Percentiles rank a stretch among this genome's conserved stretches.
Conservation (phyloP, 1,284 basidiomycete species). For the Moniliophthora roreri region DNA sequence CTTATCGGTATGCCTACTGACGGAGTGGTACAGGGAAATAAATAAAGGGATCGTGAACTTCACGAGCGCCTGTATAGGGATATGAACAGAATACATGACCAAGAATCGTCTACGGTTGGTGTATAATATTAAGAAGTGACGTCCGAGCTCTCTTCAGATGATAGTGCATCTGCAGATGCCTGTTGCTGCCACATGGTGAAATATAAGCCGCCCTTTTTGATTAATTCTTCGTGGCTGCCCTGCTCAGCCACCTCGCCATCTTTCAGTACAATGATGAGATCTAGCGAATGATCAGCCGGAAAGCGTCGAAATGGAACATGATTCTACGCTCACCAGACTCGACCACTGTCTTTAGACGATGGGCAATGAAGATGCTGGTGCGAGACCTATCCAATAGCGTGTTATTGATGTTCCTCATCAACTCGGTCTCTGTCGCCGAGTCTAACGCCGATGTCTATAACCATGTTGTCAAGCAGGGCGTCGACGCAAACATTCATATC, state of each 20-base stretch:
- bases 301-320: slow-evolving; percentile 1
- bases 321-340: slow-evolving; percentile 66
- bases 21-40: no score
- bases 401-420: slow-evolving; percentile 93
- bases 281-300: slow-evolving; percentile 35
- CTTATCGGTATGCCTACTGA: no score
- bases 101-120: no score
- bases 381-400: slow-evolving; percentile 75
- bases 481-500: slow-evolving; percentile 3
- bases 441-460: slow-evolving; percentile 90
- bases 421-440: slow-evolving; percentile 89
- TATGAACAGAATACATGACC: no score
- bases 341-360: slow-evolving; percentile 87
- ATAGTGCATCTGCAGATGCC: slow-evolving; percentile 32
- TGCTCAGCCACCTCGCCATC: slow-evolving; percentile 87
- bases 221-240: slow-evolving; percentile 87
- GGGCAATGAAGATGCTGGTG: slow-evolving; percentile 96
- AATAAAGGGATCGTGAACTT: no score
- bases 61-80: no score
- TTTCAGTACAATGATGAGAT: slow-evolving; percentile 87
- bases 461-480: slow-evolving; percentile 1
- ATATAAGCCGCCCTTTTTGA: slow-evolving; percentile 76
- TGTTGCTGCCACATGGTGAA: slow-evolving; percentile 88
- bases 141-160: neutral
- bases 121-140: slow-evolving; percentile 2